phyloP scores from a whole-genome alignment of 2,329 filamentous ascomycete species.

The Penicillium sp. region DNA sequence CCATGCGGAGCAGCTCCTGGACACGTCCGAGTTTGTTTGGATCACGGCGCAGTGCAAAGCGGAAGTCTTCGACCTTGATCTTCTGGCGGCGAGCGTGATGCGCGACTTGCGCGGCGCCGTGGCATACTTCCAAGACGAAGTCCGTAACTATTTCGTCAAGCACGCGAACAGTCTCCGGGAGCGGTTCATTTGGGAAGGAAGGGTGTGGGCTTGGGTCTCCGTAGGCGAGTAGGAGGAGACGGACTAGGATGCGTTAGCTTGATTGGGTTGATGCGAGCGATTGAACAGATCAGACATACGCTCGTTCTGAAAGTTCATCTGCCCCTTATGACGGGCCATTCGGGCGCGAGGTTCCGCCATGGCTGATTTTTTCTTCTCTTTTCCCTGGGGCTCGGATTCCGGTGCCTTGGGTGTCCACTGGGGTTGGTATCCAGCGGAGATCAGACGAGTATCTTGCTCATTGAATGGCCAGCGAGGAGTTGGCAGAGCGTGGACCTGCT shows the following conservation, averaged over 20 bases:
- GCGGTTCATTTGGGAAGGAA: constrained; percentile 74
- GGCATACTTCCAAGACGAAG: constrained; percentile 92
- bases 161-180: constrained; percentile 80
- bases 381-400: constrained; percentile 8
- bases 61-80: constrained; percentile 97
- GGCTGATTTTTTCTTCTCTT: constrained; percentile 7
- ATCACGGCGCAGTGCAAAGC: constrained; percentile 87
- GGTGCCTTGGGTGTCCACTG: constrained; percentile 16
- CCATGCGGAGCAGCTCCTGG: constrained; percentile 84
- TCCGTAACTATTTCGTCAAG: constrained; percentile 96
- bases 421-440: constrained; percentile 26
- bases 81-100: constrained; percentile 88
- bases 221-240: constrained; percentile 47
- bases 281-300: constrained; percentile 51
- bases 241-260: constrained; percentile 31
- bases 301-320: constrained; percentile 67
- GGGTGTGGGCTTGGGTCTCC: constrained; percentile 46
- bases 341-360: constrained; percentile 76
- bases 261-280: background rate
- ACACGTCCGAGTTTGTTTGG: constrained; percentile 84
- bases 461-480: constrained; percentile 26
- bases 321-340: constrained; percentile 76
- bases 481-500: constrained; percentile 18
- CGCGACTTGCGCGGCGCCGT: constrained; percentile 82
- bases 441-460: constrained; percentile 24